These are phyloP conservation scores for Penicillium paxilli DNA, from an alignment of 495 filamentous ascomycete species.

Conservation along the genomic window DNA sequence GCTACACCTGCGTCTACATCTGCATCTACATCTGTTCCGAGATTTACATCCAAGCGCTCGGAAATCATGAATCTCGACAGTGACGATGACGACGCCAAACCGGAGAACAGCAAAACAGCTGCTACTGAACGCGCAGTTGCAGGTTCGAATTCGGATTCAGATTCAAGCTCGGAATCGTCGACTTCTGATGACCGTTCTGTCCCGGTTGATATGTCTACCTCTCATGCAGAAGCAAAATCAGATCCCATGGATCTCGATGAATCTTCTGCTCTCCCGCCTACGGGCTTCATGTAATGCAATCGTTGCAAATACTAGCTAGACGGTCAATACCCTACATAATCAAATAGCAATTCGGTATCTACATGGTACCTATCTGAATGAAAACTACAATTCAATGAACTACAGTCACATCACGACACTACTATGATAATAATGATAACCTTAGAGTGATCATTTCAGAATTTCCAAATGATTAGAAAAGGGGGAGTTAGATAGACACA, in stretches of 20 bases:
- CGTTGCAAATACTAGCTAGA: no score
- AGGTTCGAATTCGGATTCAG: not conserved
- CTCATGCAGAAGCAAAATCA: not conserved
- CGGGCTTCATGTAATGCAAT: not conserved
- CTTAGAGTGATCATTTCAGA: no score
- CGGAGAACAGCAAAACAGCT: no score
- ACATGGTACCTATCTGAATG: no score
- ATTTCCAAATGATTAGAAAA: no score
- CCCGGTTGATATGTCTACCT: not conserved
- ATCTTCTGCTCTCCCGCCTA: not conserved
- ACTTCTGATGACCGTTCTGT: not conserved
- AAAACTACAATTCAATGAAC: no score
- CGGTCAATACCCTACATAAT: no score
- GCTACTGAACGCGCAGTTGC: no score
- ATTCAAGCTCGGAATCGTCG: not conserved
- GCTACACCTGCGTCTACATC: not conserved
- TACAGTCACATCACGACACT: no score
- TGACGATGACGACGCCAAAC: not conserved
- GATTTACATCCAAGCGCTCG: not conserved
- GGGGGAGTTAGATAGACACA: no score
- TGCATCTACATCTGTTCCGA: not conserved
- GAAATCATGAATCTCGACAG: not conserved
- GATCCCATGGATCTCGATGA: constrained; percentile 4
- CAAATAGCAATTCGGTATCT: constrained; percentile 10
- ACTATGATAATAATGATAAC: no score